Percentiles rank a stretch among this genome's conserved stretches.
Conservation (phyloP, 2,329 filamentous ascomycete species). For the Sordariomycetes sp. region DNA sequence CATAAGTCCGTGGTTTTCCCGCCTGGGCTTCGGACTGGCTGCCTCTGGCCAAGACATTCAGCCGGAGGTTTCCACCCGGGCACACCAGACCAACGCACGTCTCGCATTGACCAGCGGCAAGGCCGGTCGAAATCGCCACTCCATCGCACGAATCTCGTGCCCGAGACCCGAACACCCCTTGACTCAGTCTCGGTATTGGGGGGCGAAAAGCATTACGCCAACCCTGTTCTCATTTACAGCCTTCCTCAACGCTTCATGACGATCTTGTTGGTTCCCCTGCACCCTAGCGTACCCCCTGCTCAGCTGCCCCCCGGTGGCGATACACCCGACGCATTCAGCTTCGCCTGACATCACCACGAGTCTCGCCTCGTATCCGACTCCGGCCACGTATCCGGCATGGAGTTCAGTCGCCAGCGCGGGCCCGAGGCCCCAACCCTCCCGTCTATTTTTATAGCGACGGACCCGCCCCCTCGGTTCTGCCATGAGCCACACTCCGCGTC, state of each 20-base stretch:
- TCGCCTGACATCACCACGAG: neutral
- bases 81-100: neutral
- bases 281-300: conserved; percentile 1
- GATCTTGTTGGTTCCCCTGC: conserved; percentile 1
- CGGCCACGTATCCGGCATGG: conserved; percentile 4
- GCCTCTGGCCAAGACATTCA: neutral
- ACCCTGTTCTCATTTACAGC: neutral
- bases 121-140: neutral
- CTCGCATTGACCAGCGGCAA: neutral
- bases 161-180: neutral
- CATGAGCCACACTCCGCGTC: neutral
- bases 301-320: conserved; percentile 4
- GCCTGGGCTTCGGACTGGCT: neutral
- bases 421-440: conserved; percentile 6
- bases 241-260: conserved; percentile 1
- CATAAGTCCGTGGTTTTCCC: neutral
- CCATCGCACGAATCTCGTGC: neutral
- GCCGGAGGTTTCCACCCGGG: neutral
- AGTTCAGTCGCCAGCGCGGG: conserved; percentile 5
- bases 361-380: neutral
- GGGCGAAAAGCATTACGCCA: neutral
- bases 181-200: neutral
- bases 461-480: conserved; percentile 2
- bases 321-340: neutral
- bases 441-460: conserved; percentile 7